Evolutionary conservation across 208 protist species (phyloP).

Genomic region (Leishmania mexicana): DNA sequence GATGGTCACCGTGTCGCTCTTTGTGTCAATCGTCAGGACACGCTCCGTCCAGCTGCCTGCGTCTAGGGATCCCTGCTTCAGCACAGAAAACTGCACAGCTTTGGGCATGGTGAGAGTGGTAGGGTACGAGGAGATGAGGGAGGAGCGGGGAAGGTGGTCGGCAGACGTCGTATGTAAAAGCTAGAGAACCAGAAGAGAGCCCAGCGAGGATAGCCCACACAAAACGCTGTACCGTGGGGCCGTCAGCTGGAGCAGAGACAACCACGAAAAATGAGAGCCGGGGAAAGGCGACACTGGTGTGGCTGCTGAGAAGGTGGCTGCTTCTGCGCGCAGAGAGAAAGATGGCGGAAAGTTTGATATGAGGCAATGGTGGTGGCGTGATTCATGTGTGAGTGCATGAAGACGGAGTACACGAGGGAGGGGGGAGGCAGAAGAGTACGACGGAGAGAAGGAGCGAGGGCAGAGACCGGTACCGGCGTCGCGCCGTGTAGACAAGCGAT

Average conservation of each 20-base stretch:
- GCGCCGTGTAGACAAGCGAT: not conserved
- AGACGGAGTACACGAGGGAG: not conserved
- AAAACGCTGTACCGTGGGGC: not conserved
- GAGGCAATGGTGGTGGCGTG: not conserved
- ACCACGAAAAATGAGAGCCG: not conserved
- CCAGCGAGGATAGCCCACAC: not conserved
- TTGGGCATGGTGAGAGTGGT: not conserved
- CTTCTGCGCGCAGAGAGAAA: not conserved
- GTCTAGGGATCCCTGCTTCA: conserved; percentile 15
- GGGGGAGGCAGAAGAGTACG: not conserved
- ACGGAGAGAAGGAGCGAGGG: not conserved
- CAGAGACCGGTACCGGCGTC: not conserved
- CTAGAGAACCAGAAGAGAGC: not conserved
- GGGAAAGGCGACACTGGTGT: not conserved
- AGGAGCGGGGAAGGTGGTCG: not conserved
- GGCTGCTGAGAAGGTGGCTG: not conserved
- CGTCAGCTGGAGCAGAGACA: not conserved
- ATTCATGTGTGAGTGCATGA: not conserved
- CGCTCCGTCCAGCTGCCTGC: conserved; percentile 24
- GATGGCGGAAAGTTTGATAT: not conserved
- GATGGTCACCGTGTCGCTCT: conserved; percentile 25
- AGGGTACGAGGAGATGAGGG: not conserved
- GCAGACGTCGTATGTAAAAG: not conserved
- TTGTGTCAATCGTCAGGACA: conserved; percentile 26
- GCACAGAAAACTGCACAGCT: conserved; percentile 26